These are phyloP conservation scores for Calonectria henricotiae DNA, from an alignment of 2,329 filamentous ascomycete genomes.

Conservation along the genomic window DNA sequence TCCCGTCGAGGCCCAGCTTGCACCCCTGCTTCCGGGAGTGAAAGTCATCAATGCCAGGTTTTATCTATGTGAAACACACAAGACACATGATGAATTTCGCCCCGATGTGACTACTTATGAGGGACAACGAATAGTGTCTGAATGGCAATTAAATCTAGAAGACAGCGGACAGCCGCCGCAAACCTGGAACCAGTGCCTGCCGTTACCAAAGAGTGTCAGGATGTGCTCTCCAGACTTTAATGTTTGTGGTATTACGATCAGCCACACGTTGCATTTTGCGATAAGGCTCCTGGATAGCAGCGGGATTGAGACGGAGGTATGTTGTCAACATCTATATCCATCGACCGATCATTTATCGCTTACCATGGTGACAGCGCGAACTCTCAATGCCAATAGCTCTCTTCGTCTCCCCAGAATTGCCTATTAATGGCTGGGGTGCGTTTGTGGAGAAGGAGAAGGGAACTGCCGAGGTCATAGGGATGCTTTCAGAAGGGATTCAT, in stretches of 20 bases:
- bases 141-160: background rate
- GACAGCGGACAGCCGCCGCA: background rate
- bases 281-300: background rate
- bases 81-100: background rate
- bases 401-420: slow-evolving; percentile 2
- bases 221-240: slow-evolving; percentile 8
- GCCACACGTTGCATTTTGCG: background rate
- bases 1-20: slow-evolving; percentile 6
- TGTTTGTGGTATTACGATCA: background rate
- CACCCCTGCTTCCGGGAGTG: background rate
- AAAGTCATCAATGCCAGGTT: background rate
- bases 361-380: background rate
- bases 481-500: slow-evolving; percentile 1
- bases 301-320: slow-evolving; percentile 4
- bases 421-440: background rate
- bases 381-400: slow-evolving; percentile 1
- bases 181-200: background rate
- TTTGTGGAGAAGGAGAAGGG: slow-evolving; percentile 9
- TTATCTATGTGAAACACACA: slow-evolving; percentile 2
- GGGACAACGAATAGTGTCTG: background rate
- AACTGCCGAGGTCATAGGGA: background rate
- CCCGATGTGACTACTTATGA: background rate
- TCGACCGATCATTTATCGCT: background rate
- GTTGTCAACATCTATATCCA: background rate
- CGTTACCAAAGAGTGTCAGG: slow-evolving; percentile 7